These are phyloP conservation scores for Clavispora santaluciae DNA, from an alignment of 805 yeast genomes.

Conservation along the genomic window DNA sequence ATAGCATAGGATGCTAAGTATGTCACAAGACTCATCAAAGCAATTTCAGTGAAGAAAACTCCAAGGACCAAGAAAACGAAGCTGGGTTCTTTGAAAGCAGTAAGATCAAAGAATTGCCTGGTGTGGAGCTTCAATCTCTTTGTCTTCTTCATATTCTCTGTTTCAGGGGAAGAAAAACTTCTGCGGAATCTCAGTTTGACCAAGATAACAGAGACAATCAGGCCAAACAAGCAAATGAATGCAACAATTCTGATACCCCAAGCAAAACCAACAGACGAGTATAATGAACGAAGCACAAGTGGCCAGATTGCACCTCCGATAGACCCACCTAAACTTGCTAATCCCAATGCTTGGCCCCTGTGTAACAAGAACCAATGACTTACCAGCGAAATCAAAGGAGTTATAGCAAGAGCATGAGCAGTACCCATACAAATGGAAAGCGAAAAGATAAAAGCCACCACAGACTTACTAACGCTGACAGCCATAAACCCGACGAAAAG, in stretches of 20 bases:
- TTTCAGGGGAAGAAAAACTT: background rate
- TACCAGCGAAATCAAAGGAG: constrained; percentile 57
- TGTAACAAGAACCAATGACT: constrained; percentile 62
- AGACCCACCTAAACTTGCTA: constrained; percentile 63
- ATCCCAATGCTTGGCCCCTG: constrained; percentile 58
- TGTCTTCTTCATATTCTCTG: background rate
- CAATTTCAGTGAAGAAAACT: constrained; percentile 45
- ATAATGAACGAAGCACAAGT: constrained; percentile 42
- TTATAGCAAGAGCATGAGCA: constrained; percentile 56
- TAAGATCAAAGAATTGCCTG: constrained; percentile 31
- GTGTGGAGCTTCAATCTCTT: background rate
- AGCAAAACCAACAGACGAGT: constrained; percentile 46
- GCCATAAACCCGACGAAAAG: constrained; percentile 51
- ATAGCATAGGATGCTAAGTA: constrained; percentile 57
- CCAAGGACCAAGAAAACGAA: constrained; percentile 36
- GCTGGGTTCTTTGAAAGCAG: constrained; percentile 32
- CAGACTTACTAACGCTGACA: constrained; percentile 47
- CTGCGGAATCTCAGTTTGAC: constrained; percentile 24
- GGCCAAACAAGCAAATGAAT: constrained; percentile 26
- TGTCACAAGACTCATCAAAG: constrained; percentile 47
- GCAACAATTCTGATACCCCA: constrained; percentile 55
- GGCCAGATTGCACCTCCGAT: constrained; percentile 64
- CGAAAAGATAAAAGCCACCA: constrained; percentile 59
- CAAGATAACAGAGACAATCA: constrained; percentile 20
- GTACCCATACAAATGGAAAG: constrained; percentile 49